Percentiles rank a stretch among this genome's conserved stretches.
Evolutionary conservation across 345 rosid species (phyloP).

Genomic region (Excoecaria agallocha): DNA sequence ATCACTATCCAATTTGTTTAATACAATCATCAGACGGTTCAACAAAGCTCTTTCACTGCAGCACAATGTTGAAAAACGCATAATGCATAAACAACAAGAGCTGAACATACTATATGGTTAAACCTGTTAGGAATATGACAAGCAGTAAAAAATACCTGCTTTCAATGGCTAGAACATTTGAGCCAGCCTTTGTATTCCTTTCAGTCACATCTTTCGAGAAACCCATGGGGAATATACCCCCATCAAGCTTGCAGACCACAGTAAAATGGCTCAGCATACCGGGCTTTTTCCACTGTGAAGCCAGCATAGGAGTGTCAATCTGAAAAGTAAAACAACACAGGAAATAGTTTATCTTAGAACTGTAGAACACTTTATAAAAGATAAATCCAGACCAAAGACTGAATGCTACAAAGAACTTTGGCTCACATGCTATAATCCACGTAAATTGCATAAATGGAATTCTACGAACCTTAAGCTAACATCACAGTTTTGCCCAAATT

Average conservation of each 20-base stretch:
- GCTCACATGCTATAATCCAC: neutral
- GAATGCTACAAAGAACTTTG: neutral
- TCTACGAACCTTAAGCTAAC: neutral
- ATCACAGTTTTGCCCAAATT: neutral
- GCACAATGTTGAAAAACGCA: conserved; percentile 19
- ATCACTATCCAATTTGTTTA: conserved; percentile 87
- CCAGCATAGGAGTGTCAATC: conserved; percentile 93
- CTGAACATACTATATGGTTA: neutral
- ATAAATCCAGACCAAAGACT: neutral
- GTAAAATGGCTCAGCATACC: conserved; percentile 82
- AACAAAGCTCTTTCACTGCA: conserved; percentile 94
- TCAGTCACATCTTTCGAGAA: conserved; percentile 79
- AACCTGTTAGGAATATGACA: conserved; percentile 3
- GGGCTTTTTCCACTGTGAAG: conserved; percentile 79
- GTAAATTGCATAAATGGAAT: neutral
- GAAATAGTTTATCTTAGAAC: conserved; percentile 14
- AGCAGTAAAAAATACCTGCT: conserved; percentile 57
- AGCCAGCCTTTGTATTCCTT: conserved; percentile 75
- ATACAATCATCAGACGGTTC: conserved; percentile 80
- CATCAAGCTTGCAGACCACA: conserved; percentile 88
- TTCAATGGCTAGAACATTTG: conserved; percentile 67
- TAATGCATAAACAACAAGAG: neutral
- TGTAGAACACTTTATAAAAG: neutral
- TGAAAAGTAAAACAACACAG: conserved; percentile 39
- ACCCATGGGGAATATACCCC: conserved; percentile 94